phyloP scores from a whole-genome alignment of 352 stramenopile species.

The Globisporangium perplexum region DNA sequence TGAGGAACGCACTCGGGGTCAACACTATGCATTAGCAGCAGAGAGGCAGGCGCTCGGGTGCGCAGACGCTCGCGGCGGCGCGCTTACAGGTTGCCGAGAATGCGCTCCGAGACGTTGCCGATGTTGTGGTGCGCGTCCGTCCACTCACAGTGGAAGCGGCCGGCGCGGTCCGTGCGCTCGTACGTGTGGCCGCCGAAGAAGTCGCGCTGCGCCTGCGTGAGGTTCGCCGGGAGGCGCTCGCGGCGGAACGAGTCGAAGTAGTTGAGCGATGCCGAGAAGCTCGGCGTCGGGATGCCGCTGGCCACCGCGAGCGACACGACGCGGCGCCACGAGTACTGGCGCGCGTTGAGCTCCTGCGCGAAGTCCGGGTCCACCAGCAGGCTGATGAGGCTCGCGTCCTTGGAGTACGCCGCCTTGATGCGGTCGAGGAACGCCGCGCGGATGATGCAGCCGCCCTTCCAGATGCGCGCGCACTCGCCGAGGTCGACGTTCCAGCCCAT shows the following conservation, averaged over 20 bases:
- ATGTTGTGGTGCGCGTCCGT: slow-evolving; percentile 97
- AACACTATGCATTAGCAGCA: neutral
- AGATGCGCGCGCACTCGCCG: slow-evolving; percentile 96
- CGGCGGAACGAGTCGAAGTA: slow-evolving; percentile 99
- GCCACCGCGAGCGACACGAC: slow-evolving; percentile 96
- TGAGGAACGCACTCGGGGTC: neutral
- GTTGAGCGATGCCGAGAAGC: slow-evolving; percentile 90
- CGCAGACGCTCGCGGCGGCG: neutral
- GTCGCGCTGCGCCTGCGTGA: slow-evolving; percentile 99
- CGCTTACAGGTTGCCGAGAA: slow-evolving; percentile 89
- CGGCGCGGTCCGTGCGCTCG: slow-evolving; percentile 92
- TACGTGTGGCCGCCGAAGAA: slow-evolving; percentile 99
- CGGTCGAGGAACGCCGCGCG: slow-evolving; percentile 95
- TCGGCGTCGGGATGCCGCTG: slow-evolving; percentile 90
- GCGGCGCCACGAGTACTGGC: slow-evolving; percentile 95
- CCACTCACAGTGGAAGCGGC: slow-evolving; percentile 97
- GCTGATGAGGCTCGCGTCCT: slow-evolving; percentile 91
- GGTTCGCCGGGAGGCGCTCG: slow-evolving; percentile 92
- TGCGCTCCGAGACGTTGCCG: slow-evolving; percentile 92
- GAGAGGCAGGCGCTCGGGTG: neutral
- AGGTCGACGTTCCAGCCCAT: slow-evolving; percentile 97
- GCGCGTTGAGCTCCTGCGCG: slow-evolving; percentile 91
- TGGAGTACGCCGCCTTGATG: slow-evolving; percentile 94
- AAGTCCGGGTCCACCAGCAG: slow-evolving; percentile 98
- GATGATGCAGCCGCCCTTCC: slow-evolving; percentile 99